These are phyloP conservation scores for Aspergillus biplanus DNA, from an alignment of 495 filamentous ascomycete genomes.

Conservation along the genomic window DNA sequence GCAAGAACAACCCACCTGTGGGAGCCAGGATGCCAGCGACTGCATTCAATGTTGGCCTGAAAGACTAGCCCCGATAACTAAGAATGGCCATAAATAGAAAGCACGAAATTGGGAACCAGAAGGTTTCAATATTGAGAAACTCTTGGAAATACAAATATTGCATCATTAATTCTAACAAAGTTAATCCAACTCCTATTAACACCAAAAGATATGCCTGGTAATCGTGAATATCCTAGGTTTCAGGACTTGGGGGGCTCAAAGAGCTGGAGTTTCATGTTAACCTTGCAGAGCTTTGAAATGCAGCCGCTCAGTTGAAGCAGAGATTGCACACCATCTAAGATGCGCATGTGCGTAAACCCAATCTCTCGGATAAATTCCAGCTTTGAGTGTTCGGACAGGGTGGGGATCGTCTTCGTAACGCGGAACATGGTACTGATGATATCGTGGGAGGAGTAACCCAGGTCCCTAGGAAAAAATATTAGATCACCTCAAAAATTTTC, in stretches of 20 bases:
- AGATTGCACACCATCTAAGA: constrained; percentile 94
- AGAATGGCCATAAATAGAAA: no score
- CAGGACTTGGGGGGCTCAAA: constrained; percentile 61
- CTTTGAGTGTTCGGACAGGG: constrained; percentile 89
- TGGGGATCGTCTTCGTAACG: constrained; percentile 92
- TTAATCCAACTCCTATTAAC: constrained; percentile 13
- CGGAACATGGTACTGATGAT: constrained; percentile 99
- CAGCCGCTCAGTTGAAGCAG: constrained; percentile 91
- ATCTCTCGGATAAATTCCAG: constrained; percentile 97
- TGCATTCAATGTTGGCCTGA: constrained; percentile 7
- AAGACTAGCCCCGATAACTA: no score
- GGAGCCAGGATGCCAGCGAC: constrained; percentile 70
- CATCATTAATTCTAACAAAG: constrained; percentile 1
- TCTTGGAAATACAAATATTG: background rate
- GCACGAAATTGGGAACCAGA: no score
- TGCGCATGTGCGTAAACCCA: constrained; percentile 99
- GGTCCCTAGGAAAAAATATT: constrained; percentile 50
- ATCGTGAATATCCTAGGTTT: constrained; percentile 9
- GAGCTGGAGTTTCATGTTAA: constrained; percentile 93
- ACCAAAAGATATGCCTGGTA: constrained; percentile 17
- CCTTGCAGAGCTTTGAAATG: constrained; percentile 82
- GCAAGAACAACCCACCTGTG: constrained; percentile 64
- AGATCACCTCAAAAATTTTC: constrained; percentile 9
- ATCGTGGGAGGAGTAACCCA: constrained; percentile 95
- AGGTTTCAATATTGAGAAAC: background rate